phyloP scores from a whole-genome alignment of 306 rosid species.

The Trifolium fragiferum region DNA sequence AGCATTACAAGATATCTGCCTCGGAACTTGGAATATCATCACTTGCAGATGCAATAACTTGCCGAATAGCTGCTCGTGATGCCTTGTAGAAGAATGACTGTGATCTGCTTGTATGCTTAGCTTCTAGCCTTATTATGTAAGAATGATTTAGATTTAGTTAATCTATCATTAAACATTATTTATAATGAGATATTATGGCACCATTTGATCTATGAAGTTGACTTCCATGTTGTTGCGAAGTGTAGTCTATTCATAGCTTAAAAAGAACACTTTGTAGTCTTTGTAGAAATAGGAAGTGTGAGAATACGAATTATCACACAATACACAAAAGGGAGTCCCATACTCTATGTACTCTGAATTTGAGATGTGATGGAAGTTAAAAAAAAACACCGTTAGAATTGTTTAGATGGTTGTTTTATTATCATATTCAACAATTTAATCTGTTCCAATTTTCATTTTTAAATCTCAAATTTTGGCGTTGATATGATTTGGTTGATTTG shows the following conservation, averaged over 20 bases:
- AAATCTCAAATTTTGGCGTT: background rate
- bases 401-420: background rate
- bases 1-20: conserved; percentile 82
- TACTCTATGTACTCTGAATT: background rate
- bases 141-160: conserved; percentile 7
- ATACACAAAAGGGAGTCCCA: background rate
- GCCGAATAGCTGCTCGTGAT: conserved; percentile 83
- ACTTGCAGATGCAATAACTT: conserved; percentile 74
- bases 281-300: too few species aligned
- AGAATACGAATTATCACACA: too few species aligned
- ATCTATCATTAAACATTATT: background rate
- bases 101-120: conserved; percentile 31
- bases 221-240: background rate
- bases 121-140: background rate
- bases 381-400: background rate
- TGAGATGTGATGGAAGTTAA: background rate
- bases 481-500: background rate
- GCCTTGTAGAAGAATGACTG: conserved; percentile 61
- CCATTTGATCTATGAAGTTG: background rate
- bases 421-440: background rate
- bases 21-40: conserved; percentile 76
- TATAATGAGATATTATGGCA: background rate
- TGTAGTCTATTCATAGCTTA: background rate
- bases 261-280: background rate
- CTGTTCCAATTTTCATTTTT: too few species aligned